Conservation (phyloP, 345 rosid species). For the Laguncularia racemosa region DNA sequence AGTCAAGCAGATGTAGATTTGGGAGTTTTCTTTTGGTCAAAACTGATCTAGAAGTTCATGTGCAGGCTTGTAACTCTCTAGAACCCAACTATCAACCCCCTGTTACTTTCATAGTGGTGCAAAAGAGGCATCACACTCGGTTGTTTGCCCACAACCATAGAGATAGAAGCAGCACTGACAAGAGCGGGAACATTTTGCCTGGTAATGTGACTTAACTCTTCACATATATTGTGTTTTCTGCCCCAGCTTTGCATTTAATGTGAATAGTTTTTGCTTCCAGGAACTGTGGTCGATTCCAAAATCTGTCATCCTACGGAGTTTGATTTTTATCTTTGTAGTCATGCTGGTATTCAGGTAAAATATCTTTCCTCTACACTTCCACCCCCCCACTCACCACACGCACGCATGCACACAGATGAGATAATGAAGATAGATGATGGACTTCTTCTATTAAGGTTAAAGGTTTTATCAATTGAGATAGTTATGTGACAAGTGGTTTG, state of each 20-base stretch:
- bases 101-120: conserved; percentile 96
- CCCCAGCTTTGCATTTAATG: too few species aligned
- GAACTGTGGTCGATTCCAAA: conserved; percentile 89
- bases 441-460: not conserved
- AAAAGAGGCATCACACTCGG: conserved; percentile 95
- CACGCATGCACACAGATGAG: too few species aligned
- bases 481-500: too few species aligned
- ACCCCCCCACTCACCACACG: too few species aligned
- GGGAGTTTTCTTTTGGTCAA: not conserved
- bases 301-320: conserved; percentile 98
- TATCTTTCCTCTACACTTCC: not conserved
- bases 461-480: not conserved
- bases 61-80: conserved; percentile 75
- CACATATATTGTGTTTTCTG: not conserved
- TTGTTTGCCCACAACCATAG: conserved; percentile 87
- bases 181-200: conserved; percentile 89
- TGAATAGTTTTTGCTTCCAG: conserved; percentile 23
- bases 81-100: conserved; percentile 98
- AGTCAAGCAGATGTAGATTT: too few species aligned
- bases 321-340: conserved; percentile 97
- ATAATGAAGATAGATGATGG: too few species aligned
- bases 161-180: conserved; percentile 84
- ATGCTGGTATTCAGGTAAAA: conserved; percentile 95
- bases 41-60: not conserved
- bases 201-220: conserved; percentile 31